Percentiles rank a stretch among this genome's conserved stretches.
Evolutionary conservation across 176 grass and related monocot genomes (phyloP).

Genomic region (Typha latifolia): DNA sequence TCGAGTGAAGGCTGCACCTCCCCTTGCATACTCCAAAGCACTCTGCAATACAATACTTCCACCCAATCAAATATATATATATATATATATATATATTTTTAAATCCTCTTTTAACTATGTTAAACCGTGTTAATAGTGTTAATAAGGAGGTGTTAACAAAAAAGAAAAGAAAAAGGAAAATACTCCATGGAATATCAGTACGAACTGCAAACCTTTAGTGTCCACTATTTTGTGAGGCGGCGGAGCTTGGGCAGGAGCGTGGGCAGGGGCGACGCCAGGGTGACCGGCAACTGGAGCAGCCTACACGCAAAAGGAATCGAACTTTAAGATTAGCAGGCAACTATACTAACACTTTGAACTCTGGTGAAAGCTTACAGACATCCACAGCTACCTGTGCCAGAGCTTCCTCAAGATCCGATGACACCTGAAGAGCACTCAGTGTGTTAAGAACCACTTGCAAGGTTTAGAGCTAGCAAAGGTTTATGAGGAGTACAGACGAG

Average conservation of each 20-base stretch:
- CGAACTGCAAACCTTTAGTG: slow-evolving; percentile 6
- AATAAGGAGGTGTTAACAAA: no score
- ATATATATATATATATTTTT: no score
- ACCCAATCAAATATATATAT: no score
- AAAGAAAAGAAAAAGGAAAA: not conserved
- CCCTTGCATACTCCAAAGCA: slow-evolving; percentile 48
- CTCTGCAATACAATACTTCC: not conserved
- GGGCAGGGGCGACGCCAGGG: not conserved
- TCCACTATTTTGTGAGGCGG: slow-evolving; percentile 25
- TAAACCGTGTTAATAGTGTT: no score
- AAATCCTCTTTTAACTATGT: no score
- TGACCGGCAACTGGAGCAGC: not conserved
- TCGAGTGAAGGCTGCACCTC: slow-evolving; percentile 55
- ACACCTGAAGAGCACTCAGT: slow-evolving; percentile 14
- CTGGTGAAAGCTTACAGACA: not conserved
- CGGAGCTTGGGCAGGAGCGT: slow-evolving; percentile 16
- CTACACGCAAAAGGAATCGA: not conserved
- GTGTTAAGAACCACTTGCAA: not conserved
- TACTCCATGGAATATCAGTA: not conserved
- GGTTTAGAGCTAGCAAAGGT: not conserved
- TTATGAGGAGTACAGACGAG: not conserved
- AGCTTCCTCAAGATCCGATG: slow-evolving; percentile 14
- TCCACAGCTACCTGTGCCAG: not conserved
- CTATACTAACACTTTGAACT: not conserved
- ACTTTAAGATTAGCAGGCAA: not conserved